Evolutionary conservation across 495 filamentous ascomycete species (phyloP), one percentile per base, ranked within the genome.

Genomic region (Hypoxylon lenormandii): DNA sequence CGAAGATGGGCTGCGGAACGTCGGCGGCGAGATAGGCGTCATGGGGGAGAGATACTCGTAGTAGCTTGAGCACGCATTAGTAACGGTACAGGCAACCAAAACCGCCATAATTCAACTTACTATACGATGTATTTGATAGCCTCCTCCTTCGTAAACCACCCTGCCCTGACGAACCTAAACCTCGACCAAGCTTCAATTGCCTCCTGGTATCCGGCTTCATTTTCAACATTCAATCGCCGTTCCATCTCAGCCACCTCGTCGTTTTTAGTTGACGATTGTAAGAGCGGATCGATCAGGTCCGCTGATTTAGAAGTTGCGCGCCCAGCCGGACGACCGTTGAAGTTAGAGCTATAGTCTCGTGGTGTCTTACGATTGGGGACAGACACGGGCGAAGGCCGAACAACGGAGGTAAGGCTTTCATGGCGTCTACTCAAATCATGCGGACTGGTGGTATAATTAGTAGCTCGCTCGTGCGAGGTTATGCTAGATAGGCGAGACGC

Each of bases 101-200:
- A 5, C 23, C 1, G 12, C 13, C 6, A 15, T 12, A 40, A 13
- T 45, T 10, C 13, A 5, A 71, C 86, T 71, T 84, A 95, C 90
- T 97, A 98, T 74, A 91, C 88, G 68, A 98, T 91, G 74, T 97
- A 98, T 23, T 87, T 88, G 75, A 98, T 92, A 1, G 91, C 94
- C 77, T 98, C 95, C 68, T 89, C 87, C 1, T 94, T 92, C 0
- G 93, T 97, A 72, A 98, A 94, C 95, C 95, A 98, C 18, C 95
- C 95, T 6, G 92, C 93, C 51, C 92, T 90, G 16, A 98, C 94
- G 76, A 98, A 97, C 57, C 93, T 88, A 72, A 96, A 89, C 67
- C 92, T 86, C 8, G 90, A 89, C 95, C 95, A 98, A 8, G 91
- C 91, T 69, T 88, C 90, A 54, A 97, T 75, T 5, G 92, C 92